Evolutionary conservation across 2,329 filamentous ascomycete species (phyloP), one percentile per base, ranked within the genome.

Genomic region (Cadophora sp.): DNA sequence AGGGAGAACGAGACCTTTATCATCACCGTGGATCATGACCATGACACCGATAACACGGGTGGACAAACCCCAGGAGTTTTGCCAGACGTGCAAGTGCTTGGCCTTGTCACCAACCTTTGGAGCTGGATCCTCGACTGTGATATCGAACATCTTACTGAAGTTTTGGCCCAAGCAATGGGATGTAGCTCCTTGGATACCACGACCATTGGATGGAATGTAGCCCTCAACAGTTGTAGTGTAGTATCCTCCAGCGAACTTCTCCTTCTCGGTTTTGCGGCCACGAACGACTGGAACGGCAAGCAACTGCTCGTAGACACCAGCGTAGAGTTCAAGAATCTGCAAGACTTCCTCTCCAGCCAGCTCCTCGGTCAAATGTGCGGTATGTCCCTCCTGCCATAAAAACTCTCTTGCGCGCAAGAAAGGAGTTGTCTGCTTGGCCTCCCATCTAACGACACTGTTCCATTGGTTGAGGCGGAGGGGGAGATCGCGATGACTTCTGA

Each of bases 101-200:
- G 92, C 91, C 81, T 92, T 91, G 79, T 96, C 88, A 59, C 87
- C 89, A 56, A 85, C 83, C 76, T 89, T 89, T 60, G 85, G 86
- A 68, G 85, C 84, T 27, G 96, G 96, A 77, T 99, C 94, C 80
- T 99, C 95, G 36, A 99, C 93, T 0, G 91, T 97, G 79, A 99
- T 98, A 80, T 96, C 91, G 79, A 98, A 99, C 94, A 99, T 99
- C 82, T 96, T 97, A 79, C 91, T 94, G 82, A 99, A 99, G 83
- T 99, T 97, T 82, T 99, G 96, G 62, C 96, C 96, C 9, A 99
- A 85, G 75, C 79, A 79, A 83, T 99, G 96, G 62, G 93, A 97
- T 48, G 96, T 99, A 62, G 89, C 96, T 72, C 94, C 96, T 82
- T 99, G 96, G 68, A 99, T 98, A 79, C 96, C 96, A 78, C 96